Evolutionary conservation across 345 rosid genomes (phyloP).

Genomic region (Cardamine resedifolia): DNA sequence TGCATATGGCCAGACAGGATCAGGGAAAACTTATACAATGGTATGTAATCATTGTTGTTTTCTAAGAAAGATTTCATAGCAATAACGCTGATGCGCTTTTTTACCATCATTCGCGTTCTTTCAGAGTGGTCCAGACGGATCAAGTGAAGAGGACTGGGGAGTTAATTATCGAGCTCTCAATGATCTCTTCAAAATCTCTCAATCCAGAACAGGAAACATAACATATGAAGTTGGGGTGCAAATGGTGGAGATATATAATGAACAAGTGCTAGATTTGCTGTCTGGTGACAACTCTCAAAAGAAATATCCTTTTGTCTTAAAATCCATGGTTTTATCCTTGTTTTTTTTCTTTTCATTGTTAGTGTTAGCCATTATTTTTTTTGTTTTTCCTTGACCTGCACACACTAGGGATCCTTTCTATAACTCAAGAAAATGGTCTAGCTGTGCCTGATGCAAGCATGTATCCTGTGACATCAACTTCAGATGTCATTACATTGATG

Average conservation of each 20-base stretch:
- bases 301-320: slow-evolving; percentile 67
- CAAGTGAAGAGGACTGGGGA: slow-evolving; percentile 79
- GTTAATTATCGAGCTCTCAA: slow-evolving; percentile 85
- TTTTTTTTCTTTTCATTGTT: neutral
- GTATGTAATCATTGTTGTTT: slow-evolving; percentile 36
- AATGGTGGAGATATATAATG: slow-evolving; percentile 93
- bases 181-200: slow-evolving; percentile 71
- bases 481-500: slow-evolving; percentile 78
- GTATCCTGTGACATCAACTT: slow-evolving; percentile 64
- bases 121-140: slow-evolving; percentile 69
- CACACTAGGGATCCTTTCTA: slow-evolving; percentile 71
- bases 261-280: slow-evolving; percentile 80
- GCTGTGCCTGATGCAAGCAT: slow-evolving; percentile 96
- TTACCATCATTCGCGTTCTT: neutral
- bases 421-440: slow-evolving; percentile 58
- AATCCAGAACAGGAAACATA: slow-evolving; percentile 52
- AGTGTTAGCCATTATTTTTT: slow-evolving; percentile 20
- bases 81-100: neutral
- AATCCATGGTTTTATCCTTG: neutral
- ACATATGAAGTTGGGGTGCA: slow-evolving; percentile 70
- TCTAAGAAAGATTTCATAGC: neutral
- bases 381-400: slow-evolving; percentile 56
- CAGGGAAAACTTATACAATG: slow-evolving; percentile 95
- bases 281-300: slow-evolving; percentile 56
- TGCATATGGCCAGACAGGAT: slow-evolving; percentile 99